Percentiles rank a stretch among this genome's conserved stretches.
Conservation (phyloP, 805 yeast species). For the Saccharomycopsis olivae region DNA sequence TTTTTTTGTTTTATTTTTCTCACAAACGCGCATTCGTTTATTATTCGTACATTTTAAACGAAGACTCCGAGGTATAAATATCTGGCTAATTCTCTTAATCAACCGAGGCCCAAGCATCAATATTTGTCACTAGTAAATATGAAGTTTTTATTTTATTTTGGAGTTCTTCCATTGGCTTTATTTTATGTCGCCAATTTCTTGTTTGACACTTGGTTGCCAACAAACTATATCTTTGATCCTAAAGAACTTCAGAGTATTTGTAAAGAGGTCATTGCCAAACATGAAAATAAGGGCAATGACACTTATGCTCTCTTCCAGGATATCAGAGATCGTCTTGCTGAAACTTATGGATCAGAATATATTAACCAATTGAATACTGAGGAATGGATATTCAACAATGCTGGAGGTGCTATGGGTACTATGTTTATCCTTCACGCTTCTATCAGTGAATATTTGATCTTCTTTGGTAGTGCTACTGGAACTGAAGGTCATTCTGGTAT, state of each 20-base stretch:
- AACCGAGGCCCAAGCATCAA: too few relatives aligned
- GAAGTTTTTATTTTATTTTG: conserved; percentile 14
- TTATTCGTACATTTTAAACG: too few relatives aligned
- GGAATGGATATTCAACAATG: conserved; percentile 95
- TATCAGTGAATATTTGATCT: conserved; percentile 79
- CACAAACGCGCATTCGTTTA: too few relatives aligned
- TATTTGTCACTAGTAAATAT: too few relatives aligned
- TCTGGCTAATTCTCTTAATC: too few relatives aligned
- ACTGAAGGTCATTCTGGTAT: conserved; percentile 95
- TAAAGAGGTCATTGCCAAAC: conserved; percentile 38
- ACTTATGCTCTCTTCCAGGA: conserved; percentile 54
- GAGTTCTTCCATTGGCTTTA: conserved; percentile 22
- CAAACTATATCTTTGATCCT: conserved; percentile 60
- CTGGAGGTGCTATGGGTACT: conserved; percentile 98
- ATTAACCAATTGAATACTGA: conserved; percentile 64
- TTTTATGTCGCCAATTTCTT: conserved; percentile 30
- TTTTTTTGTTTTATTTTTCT: too few relatives aligned
- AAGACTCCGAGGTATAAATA: too few relatives aligned
- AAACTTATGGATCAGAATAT: conserved; percentile 58
- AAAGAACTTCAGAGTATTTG: conserved; percentile 47
- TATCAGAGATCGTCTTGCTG: conserved; percentile 46
- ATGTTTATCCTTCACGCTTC: conserved; percentile 96
- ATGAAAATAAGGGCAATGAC: conserved; percentile 49
- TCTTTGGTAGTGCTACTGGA: conserved; percentile 89
- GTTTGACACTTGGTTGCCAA: conserved; percentile 59